Evolutionary conservation across 768 basidiomycete genomes (phyloP).

Genomic region (Russula griseocarnosa): DNA sequence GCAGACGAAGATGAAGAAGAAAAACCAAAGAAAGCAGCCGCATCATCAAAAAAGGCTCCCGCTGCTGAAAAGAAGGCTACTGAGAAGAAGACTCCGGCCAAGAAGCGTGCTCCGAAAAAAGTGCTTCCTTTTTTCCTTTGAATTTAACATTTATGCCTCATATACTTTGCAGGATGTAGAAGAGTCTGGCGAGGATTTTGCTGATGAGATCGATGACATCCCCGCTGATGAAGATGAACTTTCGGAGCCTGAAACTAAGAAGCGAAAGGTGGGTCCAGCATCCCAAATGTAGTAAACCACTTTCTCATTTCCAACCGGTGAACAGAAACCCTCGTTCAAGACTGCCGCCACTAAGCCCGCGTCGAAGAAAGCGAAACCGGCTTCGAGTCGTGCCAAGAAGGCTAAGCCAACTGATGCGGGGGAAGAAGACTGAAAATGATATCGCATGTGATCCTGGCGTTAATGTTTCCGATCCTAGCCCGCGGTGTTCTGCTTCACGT

Average conservation of each 20-base stretch:
- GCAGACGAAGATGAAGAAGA: constrained; percentile 43
- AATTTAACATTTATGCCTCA: background rate
- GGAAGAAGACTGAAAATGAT: constrained; percentile 20
- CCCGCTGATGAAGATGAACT: constrained; percentile 49
- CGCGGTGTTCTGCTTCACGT: background rate
- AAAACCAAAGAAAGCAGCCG: constrained; percentile 32
- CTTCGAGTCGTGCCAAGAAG: constrained; percentile 22
- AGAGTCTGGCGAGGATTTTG: constrained; percentile 47
- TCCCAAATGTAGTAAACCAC: background rate
- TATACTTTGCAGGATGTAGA: constrained; percentile 35
- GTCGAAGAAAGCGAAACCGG: constrained; percentile 21
- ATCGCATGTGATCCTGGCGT: background rate
- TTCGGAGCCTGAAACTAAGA: constrained; percentile 46
- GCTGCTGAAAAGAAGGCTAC: constrained; percentile 43
- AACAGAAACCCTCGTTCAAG: constrained; percentile 13
- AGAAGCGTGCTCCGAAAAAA: constrained; percentile 43
- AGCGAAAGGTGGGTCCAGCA: constrained; percentile 57
- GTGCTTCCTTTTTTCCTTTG: background rate
- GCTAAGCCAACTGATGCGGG: constrained; percentile 14
- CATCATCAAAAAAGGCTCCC: constrained; percentile 33
- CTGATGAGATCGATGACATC: constrained; percentile 42
- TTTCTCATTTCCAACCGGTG: background rate
- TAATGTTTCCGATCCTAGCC: background rate
- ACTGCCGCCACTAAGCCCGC: constrained; percentile 16
- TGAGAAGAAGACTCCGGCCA: constrained; percentile 48